A percentile compares a stretch with the other conserved stretches of the same genome.
phyloP scores from a whole-genome alignment of 2,329 filamentous ascomycete species.

The Ophiostoma himal-ulmi region DNA sequence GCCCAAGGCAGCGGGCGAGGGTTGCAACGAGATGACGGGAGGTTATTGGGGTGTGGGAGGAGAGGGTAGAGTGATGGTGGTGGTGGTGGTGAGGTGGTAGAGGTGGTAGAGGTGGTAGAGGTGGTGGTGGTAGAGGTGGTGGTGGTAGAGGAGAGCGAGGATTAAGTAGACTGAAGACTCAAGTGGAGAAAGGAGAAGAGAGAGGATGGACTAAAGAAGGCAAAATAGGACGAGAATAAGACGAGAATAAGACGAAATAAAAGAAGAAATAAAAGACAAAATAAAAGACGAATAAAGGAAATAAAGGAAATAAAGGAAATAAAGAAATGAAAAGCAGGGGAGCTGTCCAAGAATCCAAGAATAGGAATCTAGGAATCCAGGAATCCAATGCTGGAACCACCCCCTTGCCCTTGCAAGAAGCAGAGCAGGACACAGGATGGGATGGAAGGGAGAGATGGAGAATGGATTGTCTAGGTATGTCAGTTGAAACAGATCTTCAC shows the following conservation, averaged over 20 bases:
- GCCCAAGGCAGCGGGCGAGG: slow-evolving; percentile 23
- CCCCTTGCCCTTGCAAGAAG: background rate
- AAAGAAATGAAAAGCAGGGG: background rate
- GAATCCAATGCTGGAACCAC: slow-evolving; percentile 6
- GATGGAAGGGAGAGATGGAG: slow-evolving; percentile 9
- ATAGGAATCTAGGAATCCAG: background rate
- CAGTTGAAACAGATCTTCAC: background rate
- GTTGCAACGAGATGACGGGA: slow-evolving; percentile 20
- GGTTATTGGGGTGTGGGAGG: slow-evolving; percentile 11
- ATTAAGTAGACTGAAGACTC: background rate
- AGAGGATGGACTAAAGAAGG: background rate
- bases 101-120: no score
- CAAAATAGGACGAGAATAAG: background rate
- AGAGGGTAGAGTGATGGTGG: background rate
- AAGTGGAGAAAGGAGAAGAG: background rate
- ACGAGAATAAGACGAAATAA: background rate
- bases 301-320: background rate
- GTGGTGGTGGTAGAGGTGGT: no score
- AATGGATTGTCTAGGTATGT: background rate
- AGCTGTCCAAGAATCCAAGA: background rate
- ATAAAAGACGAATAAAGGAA: background rate
- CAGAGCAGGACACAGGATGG: background rate
- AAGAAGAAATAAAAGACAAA: background rate
- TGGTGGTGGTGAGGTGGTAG: no score
- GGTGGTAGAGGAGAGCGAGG: background rate